phyloP scores from a whole-genome alignment of 371 early-diverging fungal genomes.

The Dipsacomyces acuminosporus region DNA sequence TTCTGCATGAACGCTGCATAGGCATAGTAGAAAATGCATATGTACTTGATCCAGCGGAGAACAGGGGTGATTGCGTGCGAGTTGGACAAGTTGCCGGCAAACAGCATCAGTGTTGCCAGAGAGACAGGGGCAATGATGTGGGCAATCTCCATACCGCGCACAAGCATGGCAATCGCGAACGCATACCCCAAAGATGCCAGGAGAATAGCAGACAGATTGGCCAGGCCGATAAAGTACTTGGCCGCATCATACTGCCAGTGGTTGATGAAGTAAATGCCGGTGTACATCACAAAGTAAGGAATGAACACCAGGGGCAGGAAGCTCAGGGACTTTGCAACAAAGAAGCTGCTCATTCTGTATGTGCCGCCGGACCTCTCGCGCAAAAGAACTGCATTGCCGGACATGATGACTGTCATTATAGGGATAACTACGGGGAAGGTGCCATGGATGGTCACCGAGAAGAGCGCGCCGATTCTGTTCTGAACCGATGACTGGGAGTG shows the following conservation, averaged over 20 bases:
- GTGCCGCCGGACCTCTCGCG: slow-evolving; percentile 27
- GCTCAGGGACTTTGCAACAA: slow-evolving; percentile 7
- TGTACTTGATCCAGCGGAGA: slow-evolving; percentile 43
- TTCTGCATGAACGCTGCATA: slow-evolving; percentile 44
- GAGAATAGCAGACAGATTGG: slow-evolving; percentile 29
- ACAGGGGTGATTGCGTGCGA: slow-evolving; percentile 29
- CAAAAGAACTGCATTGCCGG: slow-evolving; percentile 16
- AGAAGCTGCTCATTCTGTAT: slow-evolving; percentile 21
- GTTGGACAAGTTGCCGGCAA: slow-evolving; percentile 51
- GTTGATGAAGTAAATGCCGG: slow-evolving; percentile 17
- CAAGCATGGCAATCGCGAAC: slow-evolving; percentile 41
- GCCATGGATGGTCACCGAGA: slow-evolving; percentile 10
- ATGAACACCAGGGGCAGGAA: neutral
- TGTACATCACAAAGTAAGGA: slow-evolving; percentile 39
- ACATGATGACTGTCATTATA: slow-evolving; percentile 12
- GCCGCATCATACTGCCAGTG: slow-evolving; percentile 7
- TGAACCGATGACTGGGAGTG: slow-evolving; percentile 13
- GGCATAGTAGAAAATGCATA: slow-evolving; percentile 44
- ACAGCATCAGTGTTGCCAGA: slow-evolving; percentile 47
- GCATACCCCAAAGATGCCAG: slow-evolving; percentile 39
- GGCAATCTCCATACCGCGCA: slow-evolving; percentile 40
- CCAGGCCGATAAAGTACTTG: slow-evolving; percentile 42
- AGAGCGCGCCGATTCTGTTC: slow-evolving; percentile 30
- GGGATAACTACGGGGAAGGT: slow-evolving; percentile 22
- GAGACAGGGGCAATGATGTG: slow-evolving; percentile 50